Evolutionary conservation across 1,284 basidiomycete species (phyloP).

Genomic region (Marasmius fiardii): DNA sequence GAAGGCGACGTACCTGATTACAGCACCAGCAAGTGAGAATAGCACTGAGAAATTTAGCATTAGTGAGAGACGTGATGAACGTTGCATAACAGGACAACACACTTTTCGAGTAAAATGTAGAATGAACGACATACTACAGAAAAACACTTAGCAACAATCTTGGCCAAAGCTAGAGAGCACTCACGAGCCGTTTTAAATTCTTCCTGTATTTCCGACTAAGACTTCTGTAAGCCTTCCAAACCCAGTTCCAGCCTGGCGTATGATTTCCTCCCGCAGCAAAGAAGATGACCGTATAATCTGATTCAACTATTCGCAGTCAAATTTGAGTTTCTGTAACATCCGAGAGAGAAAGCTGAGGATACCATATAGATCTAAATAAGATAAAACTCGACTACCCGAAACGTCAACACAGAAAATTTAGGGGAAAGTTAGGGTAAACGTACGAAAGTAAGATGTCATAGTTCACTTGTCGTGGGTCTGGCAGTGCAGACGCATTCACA

Average conservation of each 20-base stretch:
- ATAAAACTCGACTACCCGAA: constrained; percentile 58
- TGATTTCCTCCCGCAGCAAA: constrained; percentile 78
- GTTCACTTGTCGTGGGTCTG: constrained; percentile 71
- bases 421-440: constrained; percentile 28
- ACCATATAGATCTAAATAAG: constrained; percentile 80
- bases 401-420: constrained; percentile 2
- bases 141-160: constrained; percentile 1
- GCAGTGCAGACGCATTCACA: constrained; percentile 75
- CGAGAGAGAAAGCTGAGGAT: not conserved
- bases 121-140: constrained; percentile 76
- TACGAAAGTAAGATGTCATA: constrained; percentile 78
- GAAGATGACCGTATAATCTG: constrained; percentile 84
- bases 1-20: constrained; percentile 60
- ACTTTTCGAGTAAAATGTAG: constrained; percentile 87
- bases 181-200: constrained; percentile 77
- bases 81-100: constrained; percentile 19
- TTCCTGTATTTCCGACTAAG: constrained; percentile 83
- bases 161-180: constrained; percentile 21
- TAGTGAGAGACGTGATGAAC: constrained; percentile 7
- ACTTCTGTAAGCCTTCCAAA: constrained; percentile 85
- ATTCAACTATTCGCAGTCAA: constrained; percentile 58
- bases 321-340: not conserved
- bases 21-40: constrained; percentile 80
- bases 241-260: constrained; percentile 83
- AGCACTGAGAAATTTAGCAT: constrained; percentile 50